Evolutionary conservation across 768 basidiomycete species (phyloP), one percentile per base, ranked within the genome.

Genomic region (Butyriboletus loyo): DNA sequence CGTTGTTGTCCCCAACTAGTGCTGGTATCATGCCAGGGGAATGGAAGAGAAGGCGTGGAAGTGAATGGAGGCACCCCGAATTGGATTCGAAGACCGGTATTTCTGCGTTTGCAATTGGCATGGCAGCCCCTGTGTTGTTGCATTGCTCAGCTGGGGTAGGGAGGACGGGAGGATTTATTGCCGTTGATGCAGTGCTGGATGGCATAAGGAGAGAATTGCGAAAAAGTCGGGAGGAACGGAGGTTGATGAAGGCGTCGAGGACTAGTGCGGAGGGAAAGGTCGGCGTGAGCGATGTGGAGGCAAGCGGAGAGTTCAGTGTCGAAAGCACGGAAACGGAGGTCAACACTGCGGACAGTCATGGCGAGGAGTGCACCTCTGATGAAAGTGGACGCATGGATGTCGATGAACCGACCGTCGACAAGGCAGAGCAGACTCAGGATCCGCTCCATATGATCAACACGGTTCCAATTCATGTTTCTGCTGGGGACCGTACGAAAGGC

Each of bases 81-180:
- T 55, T 87, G 37, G 85, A 88, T 50, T 61, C 72, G 17, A 71
- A 71, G 52, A 82, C 77, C 0, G 87, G 87, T 0, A 72, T 88
- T 46, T 77, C 80, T 17, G 66, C 74, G 49, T 80, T 79, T 55
- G 79, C 81, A 7, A 57, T 78, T 45, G 78, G 77, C 7, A 66
- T 53, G 39, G 50, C 57, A 14, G 70, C 79, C 21, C 89, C 90
- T 1, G 80, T 93, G 27, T 66, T 95, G 42, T 68, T 95, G 57
- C 92, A 95, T 66, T 95, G 95, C 65, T 94, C 92, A 28, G 96
- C 96, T 0, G 96, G 96, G 19, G 93, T 97, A 7, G 96, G 96
- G 0, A 80, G 96, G 37, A 98, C 96, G 0, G 96, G 96, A 21
- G 90, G 89, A 24, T 98, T 92, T 68, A 93, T 98, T 63, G 84